A percentile compares a stretch with the other conserved stretches of the same genome.
Conservation (phyloP, 1,139 yeast species). For the Nakaseomyces nivariensis region DNA sequence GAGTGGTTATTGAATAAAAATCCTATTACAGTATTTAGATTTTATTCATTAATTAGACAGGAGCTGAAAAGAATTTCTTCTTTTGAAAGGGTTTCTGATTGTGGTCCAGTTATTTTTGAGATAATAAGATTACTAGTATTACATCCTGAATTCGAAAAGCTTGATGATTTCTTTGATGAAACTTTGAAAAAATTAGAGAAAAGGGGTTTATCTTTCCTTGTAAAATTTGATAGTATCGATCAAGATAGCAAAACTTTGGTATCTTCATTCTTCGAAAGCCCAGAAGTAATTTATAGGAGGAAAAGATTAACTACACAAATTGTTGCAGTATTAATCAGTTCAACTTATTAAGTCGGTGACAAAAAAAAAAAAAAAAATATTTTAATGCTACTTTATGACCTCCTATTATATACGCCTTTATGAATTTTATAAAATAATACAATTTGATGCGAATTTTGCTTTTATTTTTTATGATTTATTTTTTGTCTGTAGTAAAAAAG, state of each 20-base stretch:
- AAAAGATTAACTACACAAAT: conserved; percentile 17
- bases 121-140: conserved; percentile 28
- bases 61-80: conserved; percentile 34
- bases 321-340: conserved; percentile 16
- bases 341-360: not conserved
- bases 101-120: conserved; percentile 28
- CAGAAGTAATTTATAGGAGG: conserved; percentile 15
- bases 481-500: not conserved
- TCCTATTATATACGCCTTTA: not conserved
- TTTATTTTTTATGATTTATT: not conserved
- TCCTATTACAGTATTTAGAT: conserved; percentile 35
- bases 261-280: conserved; percentile 10
- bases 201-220: conserved; percentile 29
- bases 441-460: not conserved
- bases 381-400: not conserved
- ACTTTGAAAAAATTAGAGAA: conserved; percentile 22
- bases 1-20: conserved; percentile 34
- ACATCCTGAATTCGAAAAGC: conserved; percentile 26
- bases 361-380: not conserved
- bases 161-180: conserved; percentile 16
- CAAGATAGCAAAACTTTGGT: conserved; percentile 8
- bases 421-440: not conserved
- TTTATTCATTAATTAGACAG: conserved; percentile 38
- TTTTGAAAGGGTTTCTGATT: conserved; percentile 22
- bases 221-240: conserved; percentile 17